phyloP scores from a whole-genome alignment of 495 filamentous ascomycete genomes.

The Penicillium pancosmium region DNA sequence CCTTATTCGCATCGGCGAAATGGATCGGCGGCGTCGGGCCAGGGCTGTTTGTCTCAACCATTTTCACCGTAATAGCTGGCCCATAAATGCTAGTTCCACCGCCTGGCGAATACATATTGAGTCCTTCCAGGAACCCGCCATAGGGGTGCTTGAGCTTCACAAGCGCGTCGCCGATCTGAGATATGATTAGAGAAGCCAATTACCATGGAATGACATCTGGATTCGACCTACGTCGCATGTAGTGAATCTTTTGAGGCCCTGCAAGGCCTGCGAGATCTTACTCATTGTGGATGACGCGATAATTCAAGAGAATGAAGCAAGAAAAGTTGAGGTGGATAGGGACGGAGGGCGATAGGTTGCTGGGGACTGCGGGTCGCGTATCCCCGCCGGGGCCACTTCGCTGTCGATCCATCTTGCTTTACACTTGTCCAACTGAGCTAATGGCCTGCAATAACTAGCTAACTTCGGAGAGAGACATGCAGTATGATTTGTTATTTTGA shows the following conservation, averaged over 20 bases:
- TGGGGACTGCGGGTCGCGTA: not conserved
- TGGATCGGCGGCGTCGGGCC: slow-evolving; percentile 18
- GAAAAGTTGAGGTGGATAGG: not conserved
- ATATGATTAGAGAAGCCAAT: not conserved
- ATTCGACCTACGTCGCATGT: slow-evolving; percentile 22
- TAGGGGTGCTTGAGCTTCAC: slow-evolving; percentile 32
- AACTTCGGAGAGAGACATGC: no score
- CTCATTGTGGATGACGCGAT: not conserved
- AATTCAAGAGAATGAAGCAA: not conserved
- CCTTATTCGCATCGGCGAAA: slow-evolving; percentile 24
- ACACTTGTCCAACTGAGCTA: no score
- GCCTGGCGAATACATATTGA: slow-evolving; percentile 21
- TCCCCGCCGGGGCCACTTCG: not conserved
- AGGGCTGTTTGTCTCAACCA: slow-evolving; percentile 30
- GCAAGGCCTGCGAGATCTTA: not conserved
- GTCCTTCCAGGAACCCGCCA: slow-evolving; percentile 29
- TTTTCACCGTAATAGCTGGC: slow-evolving; percentile 31
- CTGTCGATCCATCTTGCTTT: no score
- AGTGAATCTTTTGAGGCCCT: slow-evolving; percentile 18
- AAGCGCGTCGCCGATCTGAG: slow-evolving; percentile 33
- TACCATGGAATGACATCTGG: not conserved
- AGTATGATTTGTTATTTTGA: no score
- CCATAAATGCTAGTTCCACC: slow-evolving; percentile 22
- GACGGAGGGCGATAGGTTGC: no score
- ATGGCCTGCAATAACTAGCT: no score